phyloP scores from a whole-genome alignment of 2,329 filamentous ascomycete species.

The Fusarium burgessii region DNA sequence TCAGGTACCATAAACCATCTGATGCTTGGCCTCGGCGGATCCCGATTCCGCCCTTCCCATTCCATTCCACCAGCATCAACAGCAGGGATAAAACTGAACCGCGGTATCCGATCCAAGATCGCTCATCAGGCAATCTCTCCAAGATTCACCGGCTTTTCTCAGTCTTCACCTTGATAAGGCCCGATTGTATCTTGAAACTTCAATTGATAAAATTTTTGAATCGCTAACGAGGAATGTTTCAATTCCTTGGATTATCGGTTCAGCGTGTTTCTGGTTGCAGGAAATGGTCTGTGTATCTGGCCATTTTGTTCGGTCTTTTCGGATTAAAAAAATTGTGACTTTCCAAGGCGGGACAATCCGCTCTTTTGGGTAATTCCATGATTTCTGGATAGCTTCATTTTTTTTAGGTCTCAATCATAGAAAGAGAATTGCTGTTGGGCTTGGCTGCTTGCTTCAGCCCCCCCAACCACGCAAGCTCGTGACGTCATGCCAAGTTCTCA shows the following conservation, averaged over 20 bases:
- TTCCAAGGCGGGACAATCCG: too few species aligned
- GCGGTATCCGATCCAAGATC: conserved; percentile 24
- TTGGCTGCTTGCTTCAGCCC: conserved; percentile 14
- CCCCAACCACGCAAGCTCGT: conserved; percentile 19
- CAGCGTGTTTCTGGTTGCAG: neutral
- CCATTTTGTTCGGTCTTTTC: neutral
- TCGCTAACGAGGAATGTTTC: neutral
- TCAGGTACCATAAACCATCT: conserved; percentile 23
- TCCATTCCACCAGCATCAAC: too few species aligned
- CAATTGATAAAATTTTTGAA: neutral
- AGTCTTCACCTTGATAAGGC: conserved; percentile 1
- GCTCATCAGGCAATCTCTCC: conserved; percentile 17
- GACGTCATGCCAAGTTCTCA: conserved; percentile 33
- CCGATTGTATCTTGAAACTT: conserved; percentile 6
- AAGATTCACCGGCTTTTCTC: conserved; percentile 11
- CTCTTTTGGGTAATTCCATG: neutral
- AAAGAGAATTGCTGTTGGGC: neutral
- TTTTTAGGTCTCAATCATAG: neutral
- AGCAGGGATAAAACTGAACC: conserved; percentile 15
- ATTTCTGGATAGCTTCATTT: conserved; percentile 16
- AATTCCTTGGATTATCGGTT: neutral
- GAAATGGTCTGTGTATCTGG: conserved; percentile 1
- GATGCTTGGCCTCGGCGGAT: conserved; percentile 23
- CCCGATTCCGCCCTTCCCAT: conserved; percentile 4
- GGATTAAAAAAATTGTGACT: neutral